Conservation (phyloP, 2,329 filamentous ascomycete species). For the Aspergillus udagawae region DNA sequence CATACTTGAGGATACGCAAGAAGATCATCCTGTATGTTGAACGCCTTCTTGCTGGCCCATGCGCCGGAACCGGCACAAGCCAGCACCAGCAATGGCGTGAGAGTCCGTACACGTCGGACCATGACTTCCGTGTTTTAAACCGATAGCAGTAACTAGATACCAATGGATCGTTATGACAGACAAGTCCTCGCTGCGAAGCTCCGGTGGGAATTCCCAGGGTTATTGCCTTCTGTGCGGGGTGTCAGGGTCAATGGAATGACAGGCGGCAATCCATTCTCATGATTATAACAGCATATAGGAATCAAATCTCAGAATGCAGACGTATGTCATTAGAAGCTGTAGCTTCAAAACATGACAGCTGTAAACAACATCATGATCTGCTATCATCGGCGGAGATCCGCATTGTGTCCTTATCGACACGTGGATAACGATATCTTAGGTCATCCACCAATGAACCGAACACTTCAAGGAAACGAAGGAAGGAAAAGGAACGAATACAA, state of each 20-base stretch:
- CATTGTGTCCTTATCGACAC: background rate
- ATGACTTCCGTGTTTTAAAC: slow-evolving; percentile 15
- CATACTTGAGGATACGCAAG: slow-evolving; percentile 80
- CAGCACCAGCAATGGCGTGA: slow-evolving; percentile 30
- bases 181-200: slow-evolving; percentile 3
- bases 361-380: slow-evolving; percentile 5
- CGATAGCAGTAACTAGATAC: background rate
- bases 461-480: background rate
- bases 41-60: slow-evolving; percentile 56
- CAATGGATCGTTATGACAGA: background rate
- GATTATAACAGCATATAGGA: background rate
- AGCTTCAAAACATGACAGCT: slow-evolving; percentile 10
- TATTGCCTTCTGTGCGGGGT: background rate
- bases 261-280: background rate
- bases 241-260: background rate
- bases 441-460: background rate
- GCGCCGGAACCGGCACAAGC: slow-evolving; percentile 31
- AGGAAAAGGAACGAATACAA: background rate
- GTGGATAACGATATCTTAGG: background rate
- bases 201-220: background rate
- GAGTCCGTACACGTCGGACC: slow-evolving; percentile 17
- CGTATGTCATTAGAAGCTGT: background rate
- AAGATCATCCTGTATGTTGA: slow-evolving; percentile 85
- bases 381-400: background rate
- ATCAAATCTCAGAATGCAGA: background rate